phyloP scores from a whole-genome alignment of 1,284 basidiomycete species.

The Wallemia ichthyophaga region DNA sequence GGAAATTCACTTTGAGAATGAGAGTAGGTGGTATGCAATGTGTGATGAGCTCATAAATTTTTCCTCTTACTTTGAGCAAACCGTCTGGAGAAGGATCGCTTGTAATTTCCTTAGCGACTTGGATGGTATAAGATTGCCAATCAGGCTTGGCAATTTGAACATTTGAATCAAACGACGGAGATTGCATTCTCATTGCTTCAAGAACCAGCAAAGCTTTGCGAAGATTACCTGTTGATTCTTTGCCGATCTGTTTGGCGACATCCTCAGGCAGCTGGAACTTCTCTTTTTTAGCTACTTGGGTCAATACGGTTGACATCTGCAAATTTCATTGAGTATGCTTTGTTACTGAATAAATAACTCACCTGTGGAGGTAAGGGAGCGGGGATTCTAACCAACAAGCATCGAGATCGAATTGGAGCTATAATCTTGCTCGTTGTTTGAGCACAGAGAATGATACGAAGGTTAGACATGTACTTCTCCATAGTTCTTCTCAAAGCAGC shows the following conservation, averaged over 20 bases:
- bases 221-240: conserved; percentile 63
- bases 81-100: conserved; percentile 68
- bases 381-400: conserved; percentile 71
- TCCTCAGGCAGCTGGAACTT: conserved; percentile 48
- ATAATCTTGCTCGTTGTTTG: conserved; percentile 90
- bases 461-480: conserved; percentile 97
- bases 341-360: conserved; percentile 7
- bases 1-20: conserved; percentile 39
- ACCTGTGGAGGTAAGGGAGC: conserved; percentile 56
- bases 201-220: conserved; percentile 80
- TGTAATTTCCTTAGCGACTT: conserved; percentile 79
- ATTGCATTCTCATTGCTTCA: conserved; percentile 87
- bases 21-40: conserved; percentile 93
- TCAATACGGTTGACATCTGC: conserved; percentile 51
- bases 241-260: conserved; percentile 38
- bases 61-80: conserved; percentile 67
- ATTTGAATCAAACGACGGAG: conserved; percentile 17
- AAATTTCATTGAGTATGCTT: conserved; percentile 1
- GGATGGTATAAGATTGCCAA: conserved; percentile 92
- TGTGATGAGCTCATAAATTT: conserved; percentile 80
- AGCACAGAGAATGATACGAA: conserved; percentile 92
- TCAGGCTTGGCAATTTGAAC: conserved; percentile 74
- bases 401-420: conserved; percentile 83
- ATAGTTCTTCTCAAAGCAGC: conserved; percentile 88
- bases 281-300: conserved; percentile 53